Conservation (phyloP, 768 basidiomycete genomes). For the Collybia sordida region DNA sequence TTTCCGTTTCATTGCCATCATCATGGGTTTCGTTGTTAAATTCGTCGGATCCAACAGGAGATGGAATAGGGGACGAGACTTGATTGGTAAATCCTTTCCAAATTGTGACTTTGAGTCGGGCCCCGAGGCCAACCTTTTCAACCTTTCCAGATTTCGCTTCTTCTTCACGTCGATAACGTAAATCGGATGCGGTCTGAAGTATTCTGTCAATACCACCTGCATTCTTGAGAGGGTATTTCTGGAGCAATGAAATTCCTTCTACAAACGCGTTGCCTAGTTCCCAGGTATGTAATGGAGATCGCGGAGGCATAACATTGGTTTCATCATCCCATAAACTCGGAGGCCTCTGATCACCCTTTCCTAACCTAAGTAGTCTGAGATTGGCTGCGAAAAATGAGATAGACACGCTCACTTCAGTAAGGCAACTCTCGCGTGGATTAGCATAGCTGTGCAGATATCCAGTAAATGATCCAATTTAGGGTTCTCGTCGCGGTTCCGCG, state of each 20-base stretch:
- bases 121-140: slow-evolving; percentile 46
- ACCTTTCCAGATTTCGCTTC: slow-evolving; percentile 29
- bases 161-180: slow-evolving; percentile 50
- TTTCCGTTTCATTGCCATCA: slow-evolving; percentile 48
- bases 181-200: slow-evolving; percentile 64
- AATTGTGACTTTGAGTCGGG: slow-evolving; percentile 55
- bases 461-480: slow-evolving; percentile 70
- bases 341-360: slow-evolving; percentile 40
- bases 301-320: slow-evolving; percentile 30
- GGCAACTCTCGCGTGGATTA: slow-evolving; percentile 53
- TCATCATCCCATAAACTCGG: slow-evolving; percentile 59
- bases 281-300: slow-evolving; percentile 44
- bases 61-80: slow-evolving; percentile 34
- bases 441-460: slow-evolving; percentile 70
- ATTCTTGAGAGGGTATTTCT: slow-evolving; percentile 60
- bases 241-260: slow-evolving; percentile 64
- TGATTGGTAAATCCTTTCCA: slow-evolving; percentile 71
- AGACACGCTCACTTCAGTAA: slow-evolving; percentile 49
- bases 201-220: slow-evolving; percentile 72
- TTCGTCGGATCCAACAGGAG: slow-evolving; percentile 32
- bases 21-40: slow-evolving; percentile 29
- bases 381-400: background rate
- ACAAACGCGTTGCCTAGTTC: slow-evolving; percentile 64
- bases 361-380: slow-evolving; percentile 41
- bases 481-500: slow-evolving; percentile 52